phyloP scores from a whole-genome alignment of 305 asterid species.

The Fraxinus angustifolia region DNA sequence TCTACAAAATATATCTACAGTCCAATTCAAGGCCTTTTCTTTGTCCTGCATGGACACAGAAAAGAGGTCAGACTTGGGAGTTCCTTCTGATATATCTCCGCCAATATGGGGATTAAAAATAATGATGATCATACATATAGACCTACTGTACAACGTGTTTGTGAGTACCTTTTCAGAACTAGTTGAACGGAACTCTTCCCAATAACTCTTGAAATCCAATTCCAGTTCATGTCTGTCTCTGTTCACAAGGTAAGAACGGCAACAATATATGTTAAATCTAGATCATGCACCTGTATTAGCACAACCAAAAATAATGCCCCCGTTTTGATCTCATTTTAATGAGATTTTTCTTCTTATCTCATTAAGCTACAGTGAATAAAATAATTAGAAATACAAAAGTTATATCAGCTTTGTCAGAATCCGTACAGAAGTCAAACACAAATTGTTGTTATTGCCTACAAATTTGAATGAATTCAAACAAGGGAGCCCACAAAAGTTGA shows the following conservation, averaged over 20 bases:
- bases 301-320: conserved; percentile 17
- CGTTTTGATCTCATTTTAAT: not conserved
- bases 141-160: conserved; percentile 7
- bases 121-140: not conserved
- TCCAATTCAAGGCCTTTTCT: conserved; percentile 90
- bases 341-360: not conserved
- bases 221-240: conserved; percentile 77
- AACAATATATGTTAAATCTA: conserved; percentile 9
- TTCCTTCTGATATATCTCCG: not conserved
- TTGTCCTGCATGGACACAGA: conserved; percentile 71
- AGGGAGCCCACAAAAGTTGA: not conserved
- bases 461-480: not conserved
- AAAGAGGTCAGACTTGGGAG: conserved; percentile 17
- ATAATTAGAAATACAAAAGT: not conserved
- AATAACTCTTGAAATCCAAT: conserved; percentile 76
- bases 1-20: conserved; percentile 93
- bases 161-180: conserved; percentile 68
- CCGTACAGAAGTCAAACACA: not conserved
- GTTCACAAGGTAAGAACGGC: conserved; percentile 22
- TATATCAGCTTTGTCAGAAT: not conserved
- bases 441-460: not conserved
- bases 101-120: not conserved
- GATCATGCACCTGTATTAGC: conserved; percentile 18
- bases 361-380: not conserved
- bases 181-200: conserved; percentile 89